Conservation (phyloP, 805 yeast species). For the Candida maesae region DNA sequence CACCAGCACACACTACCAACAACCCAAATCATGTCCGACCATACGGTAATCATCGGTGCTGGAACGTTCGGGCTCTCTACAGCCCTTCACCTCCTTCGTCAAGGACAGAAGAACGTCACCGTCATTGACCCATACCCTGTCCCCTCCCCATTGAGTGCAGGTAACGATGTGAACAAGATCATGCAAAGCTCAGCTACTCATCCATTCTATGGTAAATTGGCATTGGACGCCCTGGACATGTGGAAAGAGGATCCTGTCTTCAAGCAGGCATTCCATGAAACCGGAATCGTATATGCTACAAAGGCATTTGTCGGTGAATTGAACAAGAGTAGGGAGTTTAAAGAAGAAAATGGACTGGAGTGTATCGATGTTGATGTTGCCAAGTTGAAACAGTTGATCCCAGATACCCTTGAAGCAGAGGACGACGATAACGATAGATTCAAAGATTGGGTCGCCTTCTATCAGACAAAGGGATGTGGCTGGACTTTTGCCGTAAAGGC, state of each 20-base stretch:
- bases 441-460: constrained; percentile 32
- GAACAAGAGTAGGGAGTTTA: constrained; percentile 14
- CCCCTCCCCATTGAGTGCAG: constrained; percentile 39
- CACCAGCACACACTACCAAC: neutral
- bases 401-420: constrained; percentile 10
- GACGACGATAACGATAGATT: constrained; percentile 12
- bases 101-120: constrained; percentile 31
- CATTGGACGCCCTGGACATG: constrained; percentile 32
- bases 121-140: constrained; percentile 31
- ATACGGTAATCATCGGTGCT: constrained; percentile 35
- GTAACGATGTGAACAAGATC: constrained; percentile 40
- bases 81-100: constrained; percentile 33
- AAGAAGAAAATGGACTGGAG: constrained; percentile 5
- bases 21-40: no score
- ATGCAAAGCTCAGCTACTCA: constrained; percentile 26
- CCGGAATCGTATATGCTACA: constrained; percentile 31
- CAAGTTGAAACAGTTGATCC: constrained; percentile 8
- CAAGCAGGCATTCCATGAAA: constrained; percentile 30
- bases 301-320: constrained; percentile 7
- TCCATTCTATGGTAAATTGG: constrained; percentile 24
- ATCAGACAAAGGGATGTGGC: constrained; percentile 32
- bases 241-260: constrained; percentile 33
- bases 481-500: constrained; percentile 36
- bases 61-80: constrained; percentile 44
- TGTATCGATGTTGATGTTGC: constrained; percentile 10